phyloP scores from a whole-genome alignment of 345 rosid genomes.

The Firmiana major region DNA sequence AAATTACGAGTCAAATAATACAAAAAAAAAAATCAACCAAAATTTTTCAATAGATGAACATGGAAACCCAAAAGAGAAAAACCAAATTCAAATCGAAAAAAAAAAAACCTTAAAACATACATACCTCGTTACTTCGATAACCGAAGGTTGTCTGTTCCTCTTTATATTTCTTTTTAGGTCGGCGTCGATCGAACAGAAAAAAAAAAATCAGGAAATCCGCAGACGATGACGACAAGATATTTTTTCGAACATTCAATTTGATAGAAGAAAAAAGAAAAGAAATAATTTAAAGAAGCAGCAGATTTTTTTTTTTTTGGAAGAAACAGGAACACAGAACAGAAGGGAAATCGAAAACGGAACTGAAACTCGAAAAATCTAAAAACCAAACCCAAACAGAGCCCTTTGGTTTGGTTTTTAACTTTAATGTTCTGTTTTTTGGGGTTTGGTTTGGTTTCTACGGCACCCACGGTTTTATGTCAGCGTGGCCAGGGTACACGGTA shows the following conservation, averaged over 20 bases:
- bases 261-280: not conserved
- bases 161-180: not conserved
- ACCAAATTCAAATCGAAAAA: not conserved
- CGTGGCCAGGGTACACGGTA: constrained; percentile 9
- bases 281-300: not conserved
- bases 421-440: not conserved
- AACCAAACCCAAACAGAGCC: constrained; percentile 1
- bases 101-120: not conserved
- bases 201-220: not conserved
- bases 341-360: not conserved
- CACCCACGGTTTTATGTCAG: constrained; percentile 24
- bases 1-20: not conserved
- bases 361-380: not conserved
- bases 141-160: not conserved
- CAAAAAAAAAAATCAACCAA: not conserved
- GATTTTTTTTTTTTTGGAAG: not conserved
- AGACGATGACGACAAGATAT: not conserved
- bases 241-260: not conserved
- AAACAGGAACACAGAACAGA: not conserved
- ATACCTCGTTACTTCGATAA: constrained; percentile 1
- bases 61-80: not conserved
- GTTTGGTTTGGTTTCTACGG: constrained; percentile 10
- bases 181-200: not conserved
- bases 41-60: not conserved
- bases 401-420: constrained; percentile 12